phyloP scores from a whole-genome alignment of 257 asterid genomes.

The Lithospermum erythrorhizon region DNA sequence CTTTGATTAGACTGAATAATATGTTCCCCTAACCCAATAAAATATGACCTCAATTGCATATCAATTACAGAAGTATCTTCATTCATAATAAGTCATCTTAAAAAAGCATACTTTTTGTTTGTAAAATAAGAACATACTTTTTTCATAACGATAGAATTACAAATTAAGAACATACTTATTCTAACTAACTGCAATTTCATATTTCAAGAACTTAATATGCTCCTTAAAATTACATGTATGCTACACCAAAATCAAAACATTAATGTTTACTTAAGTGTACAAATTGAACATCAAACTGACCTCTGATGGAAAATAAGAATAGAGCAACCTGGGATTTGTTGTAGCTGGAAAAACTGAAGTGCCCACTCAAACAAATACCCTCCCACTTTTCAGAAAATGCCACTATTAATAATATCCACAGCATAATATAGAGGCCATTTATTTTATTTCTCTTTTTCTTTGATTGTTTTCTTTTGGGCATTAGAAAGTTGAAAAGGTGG shows the following conservation, averaged over 20 bases:
- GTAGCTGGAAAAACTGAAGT: conserved; percentile 26
- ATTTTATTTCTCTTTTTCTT: too few species aligned
- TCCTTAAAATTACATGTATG: neutral
- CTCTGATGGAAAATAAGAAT: conserved; percentile 19
- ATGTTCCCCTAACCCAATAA: too few species aligned
- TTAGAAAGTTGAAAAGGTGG: neutral
- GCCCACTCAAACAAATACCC: conserved; percentile 23
- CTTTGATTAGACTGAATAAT: too few species aligned
- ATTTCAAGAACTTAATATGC: neutral
- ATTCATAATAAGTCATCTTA: neutral
- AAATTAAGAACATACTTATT: too few species aligned
- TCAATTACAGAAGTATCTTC: neutral
- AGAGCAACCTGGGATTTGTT: conserved; percentile 10
- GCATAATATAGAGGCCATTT: conserved; percentile 35
- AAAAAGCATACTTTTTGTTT: neutral
- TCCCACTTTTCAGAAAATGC: conserved; percentile 22
- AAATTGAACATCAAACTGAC: conserved; percentile 6
- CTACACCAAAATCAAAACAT: neutral
- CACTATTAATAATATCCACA: conserved; percentile 14
- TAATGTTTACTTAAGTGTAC: neutral
- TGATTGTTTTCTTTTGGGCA: neutral
- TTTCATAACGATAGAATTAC: too few species aligned
- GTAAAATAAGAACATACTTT: neutral
- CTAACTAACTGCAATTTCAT: neutral
- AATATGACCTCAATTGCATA: neutral